Percentiles rank a stretch among this genome's conserved stretches.
These are phyloP conservation scores for Quercus ilex DNA, from an alignment of 306 rosid species.

Conservation along the genomic window DNA sequence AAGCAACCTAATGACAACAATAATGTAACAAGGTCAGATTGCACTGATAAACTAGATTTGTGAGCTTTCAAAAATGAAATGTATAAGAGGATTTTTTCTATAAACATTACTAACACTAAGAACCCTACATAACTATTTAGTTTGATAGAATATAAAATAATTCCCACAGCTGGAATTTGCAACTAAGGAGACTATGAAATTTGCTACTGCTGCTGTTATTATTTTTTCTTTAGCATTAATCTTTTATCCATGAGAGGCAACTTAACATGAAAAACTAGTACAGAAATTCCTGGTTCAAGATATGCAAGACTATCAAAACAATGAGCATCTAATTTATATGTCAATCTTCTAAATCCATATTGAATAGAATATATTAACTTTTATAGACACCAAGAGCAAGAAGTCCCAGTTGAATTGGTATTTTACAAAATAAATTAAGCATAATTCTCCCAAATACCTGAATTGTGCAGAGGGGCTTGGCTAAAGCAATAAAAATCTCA, in stretches of 20 bases:
- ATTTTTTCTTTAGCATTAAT: not conserved
- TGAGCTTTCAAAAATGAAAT: not conserved
- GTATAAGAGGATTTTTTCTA: not conserved
- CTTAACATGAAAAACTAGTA: not conserved
- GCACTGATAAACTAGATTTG: conserved; percentile 16
- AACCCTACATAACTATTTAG: not conserved
- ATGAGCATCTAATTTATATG: no score
- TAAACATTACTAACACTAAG: not conserved
- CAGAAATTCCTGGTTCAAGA: not conserved
- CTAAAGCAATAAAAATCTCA: not conserved
- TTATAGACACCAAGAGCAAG: not conserved
- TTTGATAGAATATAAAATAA: not conserved
- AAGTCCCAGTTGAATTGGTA: not conserved
- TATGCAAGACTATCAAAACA: not conserved
- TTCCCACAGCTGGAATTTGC: not conserved
- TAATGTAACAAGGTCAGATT: conserved; percentile 32
- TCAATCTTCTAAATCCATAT: no score
- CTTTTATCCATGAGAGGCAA: not conserved
- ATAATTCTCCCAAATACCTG: not conserved
- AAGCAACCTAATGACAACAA: conserved; percentile 60
- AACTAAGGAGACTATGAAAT: not conserved
- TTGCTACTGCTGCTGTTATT: not conserved
- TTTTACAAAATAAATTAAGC: not conserved
- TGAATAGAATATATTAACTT: not conserved
- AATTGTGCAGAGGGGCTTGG: not conserved